Evolutionary conservation across 257 asterid genomes (phyloP).

Genomic region (Solanum pennellii): DNA sequence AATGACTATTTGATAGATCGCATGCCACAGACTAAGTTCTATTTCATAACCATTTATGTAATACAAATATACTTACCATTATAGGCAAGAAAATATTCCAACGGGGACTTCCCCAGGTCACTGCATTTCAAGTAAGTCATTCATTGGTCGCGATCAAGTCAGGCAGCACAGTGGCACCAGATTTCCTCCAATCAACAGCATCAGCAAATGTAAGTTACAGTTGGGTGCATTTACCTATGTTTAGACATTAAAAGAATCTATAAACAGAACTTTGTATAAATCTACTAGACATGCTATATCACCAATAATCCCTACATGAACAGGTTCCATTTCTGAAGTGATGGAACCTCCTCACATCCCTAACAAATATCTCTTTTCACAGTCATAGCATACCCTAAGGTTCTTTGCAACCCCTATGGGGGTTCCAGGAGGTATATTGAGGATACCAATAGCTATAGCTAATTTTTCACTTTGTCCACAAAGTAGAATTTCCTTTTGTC

Average conservation of each 20-base stretch:
- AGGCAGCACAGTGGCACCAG: no score
- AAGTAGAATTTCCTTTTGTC: conserved; percentile 53
- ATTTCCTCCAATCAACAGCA: no score
- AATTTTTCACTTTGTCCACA: conserved; percentile 86
- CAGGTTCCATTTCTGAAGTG: conserved; percentile 75
- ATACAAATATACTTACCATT: no score
- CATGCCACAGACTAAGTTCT: background rate
- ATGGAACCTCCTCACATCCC: conserved; percentile 84
- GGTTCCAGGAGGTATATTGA: conserved; percentile 56
- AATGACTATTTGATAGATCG: background rate
- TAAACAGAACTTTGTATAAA: background rate
- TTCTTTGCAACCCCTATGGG: conserved; percentile 70
- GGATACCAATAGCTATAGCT: conserved; percentile 79
- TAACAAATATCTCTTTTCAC: conserved; percentile 66
- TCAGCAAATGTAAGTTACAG: background rate
- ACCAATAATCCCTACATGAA: conserved; percentile 93
- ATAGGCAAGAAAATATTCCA: no score
- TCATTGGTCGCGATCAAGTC: no score
- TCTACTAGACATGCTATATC: conserved; percentile 3
- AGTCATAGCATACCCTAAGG: conserved; percentile 78
- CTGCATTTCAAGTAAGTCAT: no score
- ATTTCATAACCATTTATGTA: no score
- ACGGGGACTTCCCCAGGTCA: no score
- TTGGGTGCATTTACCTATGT: background rate
- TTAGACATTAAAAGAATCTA: background rate